Base-by-base conservation (phyloP, 257 asterid genomes). In the Craterostigma plantagineum region DNA sequence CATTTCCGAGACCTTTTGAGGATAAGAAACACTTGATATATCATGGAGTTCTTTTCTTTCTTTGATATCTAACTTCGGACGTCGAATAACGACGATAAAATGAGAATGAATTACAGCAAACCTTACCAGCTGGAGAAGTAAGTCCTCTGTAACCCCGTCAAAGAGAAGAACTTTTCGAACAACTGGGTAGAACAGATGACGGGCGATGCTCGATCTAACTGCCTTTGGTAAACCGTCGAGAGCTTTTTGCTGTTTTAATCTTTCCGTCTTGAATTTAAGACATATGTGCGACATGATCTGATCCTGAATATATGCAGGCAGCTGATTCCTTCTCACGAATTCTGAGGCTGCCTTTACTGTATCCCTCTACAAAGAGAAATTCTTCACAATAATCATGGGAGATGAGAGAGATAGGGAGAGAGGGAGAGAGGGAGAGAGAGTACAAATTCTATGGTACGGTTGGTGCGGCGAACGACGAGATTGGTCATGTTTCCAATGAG, bases 401-500 rank as follows among this genome's bases (percentile, higher is more conserved):
- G n/a, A n/a, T n/a, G n/a, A n/a, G 18, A 13, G 12, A 15, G 55
- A 36, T 39, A 56, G 52, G 38, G 46, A 38, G 39, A n/a, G n/a
- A 40, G 17, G 9, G 44, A n/a, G n/a, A n/a, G n/a, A n/a, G n/a
- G n/a, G 43, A 56, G 52, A 42, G 46, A 38, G 39, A 72, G 18
- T 68, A 75, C 86, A 12, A 75, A 75, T 33, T 47, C 37, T 48
- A 69, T 63, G 37, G 86, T 75, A 61, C 73, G 68, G 64, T 81
- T 68, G 44, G 81, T 75, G 74, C 81, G 61, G 44, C 75, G 94
- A n/a, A 81, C 96, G 0, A 81, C 94, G n/a, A 86, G 91, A 50
- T 86, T 81, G 10, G 96, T 86, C 96, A 86, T 86, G 71, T 81
- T 86, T 37, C 96, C 96, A 1, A 81, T 86, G 67, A 86, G 71